Evolutionary conservation across 2,329 filamentous ascomycete genomes (phyloP), one percentile per base, ranked within the genome.

Genomic region (Ophiostoma piceae): DNA sequence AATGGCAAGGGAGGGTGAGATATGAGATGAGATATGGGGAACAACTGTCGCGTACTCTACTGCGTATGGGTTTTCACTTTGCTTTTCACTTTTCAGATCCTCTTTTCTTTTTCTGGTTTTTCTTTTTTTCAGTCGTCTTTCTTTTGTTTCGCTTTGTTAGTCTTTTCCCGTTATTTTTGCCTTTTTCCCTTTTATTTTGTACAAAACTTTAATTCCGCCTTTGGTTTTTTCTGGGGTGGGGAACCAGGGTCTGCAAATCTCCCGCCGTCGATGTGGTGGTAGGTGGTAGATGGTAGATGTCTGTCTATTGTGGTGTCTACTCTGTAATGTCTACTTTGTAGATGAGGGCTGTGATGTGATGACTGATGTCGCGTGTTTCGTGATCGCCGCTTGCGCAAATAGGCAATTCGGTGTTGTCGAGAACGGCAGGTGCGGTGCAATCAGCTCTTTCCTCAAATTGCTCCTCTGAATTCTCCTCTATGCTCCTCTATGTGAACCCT

Each of bases 181-280:
- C 19, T n/a, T 43, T 26, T 41, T 47, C 26, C n/a, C 37, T 43
- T 66, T 66, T 6, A 29, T 41, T 66, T 8, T 57, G 51, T 29
- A 57, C 47, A 16, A 16, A 16, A 26, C 8, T 66, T 43, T 29
- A 32, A n/a, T 41, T 66, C n/a, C 22, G 22, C 39, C 39, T 66
- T 41, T 39, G 47, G 16, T 41, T 66, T 47, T 47, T 66, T 47
- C 65, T 43, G 39, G 37, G 39, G 65, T 66, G 65, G 65, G 12
- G 65, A 66, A 57, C 51, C 37, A 66, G 39, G 37, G 65, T 66
- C 65, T 66, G 65, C 39, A 66, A 66, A 66, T 66, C 65, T 66
- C 65, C 35, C 35, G 64, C 37, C 64, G n/a, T 35, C 35, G 35
- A 35, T 35, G 35, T 35, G 35, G 35, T 35, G 35, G 35, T 35